A percentile compares a stretch with the other conserved stretches of the same genome.
Evolutionary conservation across 441 rosid genomes (phyloP).

Genomic region (Capsella rubella): DNA sequence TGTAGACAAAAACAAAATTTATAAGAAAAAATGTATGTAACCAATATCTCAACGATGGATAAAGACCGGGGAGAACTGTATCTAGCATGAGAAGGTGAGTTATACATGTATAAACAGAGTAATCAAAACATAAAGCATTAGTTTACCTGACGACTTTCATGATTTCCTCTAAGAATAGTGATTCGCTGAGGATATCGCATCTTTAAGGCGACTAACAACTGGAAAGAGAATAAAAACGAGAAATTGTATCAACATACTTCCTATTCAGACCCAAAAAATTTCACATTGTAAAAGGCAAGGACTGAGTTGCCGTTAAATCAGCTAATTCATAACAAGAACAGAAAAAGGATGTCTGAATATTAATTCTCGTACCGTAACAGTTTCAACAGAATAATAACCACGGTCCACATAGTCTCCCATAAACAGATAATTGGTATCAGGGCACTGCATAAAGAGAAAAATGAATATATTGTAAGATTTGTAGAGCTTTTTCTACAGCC

Average conservation of each 20-base stretch:
- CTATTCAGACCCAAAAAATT: neutral
- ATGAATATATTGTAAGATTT: conserved; percentile 12
- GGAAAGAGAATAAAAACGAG: conserved; percentile 33
- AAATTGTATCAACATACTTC: neutral
- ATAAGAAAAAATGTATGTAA: neutral
- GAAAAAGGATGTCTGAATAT: neutral
- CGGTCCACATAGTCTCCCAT: conserved; percentile 86
- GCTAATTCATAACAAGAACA: conserved; percentile 15
- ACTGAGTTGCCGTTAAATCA: neutral
- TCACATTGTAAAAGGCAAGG: neutral
- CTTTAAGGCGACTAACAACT: conserved; percentile 91
- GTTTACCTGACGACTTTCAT: conserved; percentile 92
- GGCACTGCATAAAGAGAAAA: conserved; percentile 58
- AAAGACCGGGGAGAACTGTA: neutral
- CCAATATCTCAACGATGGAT: conserved; percentile 14
- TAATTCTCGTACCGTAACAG: conserved; percentile 70
- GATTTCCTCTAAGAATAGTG: conserved; percentile 92
- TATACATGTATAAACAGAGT: conserved; percentile 1
- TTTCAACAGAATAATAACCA: conserved; percentile 88
- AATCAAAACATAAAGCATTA: neutral
- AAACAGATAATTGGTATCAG: conserved; percentile 77
- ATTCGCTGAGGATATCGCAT: conserved; percentile 82
- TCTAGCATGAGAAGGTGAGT: conserved; percentile 12
- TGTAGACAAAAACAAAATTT: neutral
- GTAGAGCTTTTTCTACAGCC: conserved; percentile 5